Conservation (phyloP, 768 basidiomycete species). For the Tylopilus vinaceipallidus region DNA sequence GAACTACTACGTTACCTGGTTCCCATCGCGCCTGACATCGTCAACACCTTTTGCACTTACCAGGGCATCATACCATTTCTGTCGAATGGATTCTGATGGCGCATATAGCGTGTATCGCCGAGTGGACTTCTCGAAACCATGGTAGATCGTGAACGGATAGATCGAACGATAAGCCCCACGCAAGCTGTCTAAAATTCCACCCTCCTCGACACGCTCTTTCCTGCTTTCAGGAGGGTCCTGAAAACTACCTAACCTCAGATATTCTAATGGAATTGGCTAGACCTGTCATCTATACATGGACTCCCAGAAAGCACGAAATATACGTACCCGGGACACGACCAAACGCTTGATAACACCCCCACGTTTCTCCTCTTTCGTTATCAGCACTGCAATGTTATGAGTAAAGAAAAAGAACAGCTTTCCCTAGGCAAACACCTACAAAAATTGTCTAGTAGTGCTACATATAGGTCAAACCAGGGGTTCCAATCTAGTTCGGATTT, state of each 20-base stretch:
- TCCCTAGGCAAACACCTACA: slow-evolving; percentile 43
- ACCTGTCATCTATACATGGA: slow-evolving; percentile 7
- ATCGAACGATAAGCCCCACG: slow-evolving; percentile 52
- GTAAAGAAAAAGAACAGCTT: neutral
- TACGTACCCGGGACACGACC: slow-evolving; percentile 65
- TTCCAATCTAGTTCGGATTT: slow-evolving; percentile 65
- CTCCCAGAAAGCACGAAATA: neutral
- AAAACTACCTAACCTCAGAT: slow-evolving; percentile 71
- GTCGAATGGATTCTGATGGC: slow-evolving; percentile 50
- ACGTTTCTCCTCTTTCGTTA: slow-evolving; percentile 60
- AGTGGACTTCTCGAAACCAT: slow-evolving; percentile 52
- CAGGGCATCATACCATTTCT: slow-evolving; percentile 62
- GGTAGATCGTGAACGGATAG: slow-evolving; percentile 78
- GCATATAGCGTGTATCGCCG: slow-evolving; percentile 77
- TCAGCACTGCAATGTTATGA: slow-evolving; percentile 47
- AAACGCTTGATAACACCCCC: slow-evolving; percentile 48
- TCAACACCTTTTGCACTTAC: slow-evolving; percentile 63
- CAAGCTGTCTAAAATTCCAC: slow-evolving; percentile 53
- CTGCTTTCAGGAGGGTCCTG: slow-evolving; percentile 56
- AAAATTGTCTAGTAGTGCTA: slow-evolving; percentile 74
- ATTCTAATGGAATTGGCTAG: slow-evolving; percentile 79
- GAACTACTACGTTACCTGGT: slow-evolving; percentile 49
- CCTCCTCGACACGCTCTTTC: slow-evolving; percentile 60
- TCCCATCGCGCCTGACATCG: slow-evolving; percentile 63
- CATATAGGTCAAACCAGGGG: slow-evolving; percentile 68